Percentiles rank a stretch among this genome's conserved stretches.
phyloP scores from a whole-genome alignment of 805 yeast species.

The Lachancea meyersii region DNA sequence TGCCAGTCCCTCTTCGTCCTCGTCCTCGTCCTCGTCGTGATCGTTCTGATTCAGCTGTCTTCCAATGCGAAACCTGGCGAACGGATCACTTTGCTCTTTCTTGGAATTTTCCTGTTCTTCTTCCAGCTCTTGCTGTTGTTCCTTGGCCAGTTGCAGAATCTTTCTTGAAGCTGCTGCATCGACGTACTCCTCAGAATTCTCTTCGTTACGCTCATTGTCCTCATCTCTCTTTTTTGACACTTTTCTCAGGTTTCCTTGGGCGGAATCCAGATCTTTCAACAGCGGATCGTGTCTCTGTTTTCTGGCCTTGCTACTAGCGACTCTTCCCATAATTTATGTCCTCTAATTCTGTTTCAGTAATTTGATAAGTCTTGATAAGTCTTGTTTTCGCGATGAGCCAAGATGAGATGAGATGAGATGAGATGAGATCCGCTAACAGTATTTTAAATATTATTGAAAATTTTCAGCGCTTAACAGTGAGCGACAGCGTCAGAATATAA shows the following conservation, averaged over 20 bases:
- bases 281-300: conserved; percentile 73
- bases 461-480: conserved; percentile 1
- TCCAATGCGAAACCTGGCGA: conserved; percentile 30
- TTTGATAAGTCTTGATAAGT: background rate
- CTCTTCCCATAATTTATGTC: conserved; percentile 57
- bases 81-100: conserved; percentile 27
- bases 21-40: conserved; percentile 44
- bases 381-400: background rate
- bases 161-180: conserved; percentile 80
- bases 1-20: conserved; percentile 31
- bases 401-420: background rate
- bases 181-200: conserved; percentile 55
- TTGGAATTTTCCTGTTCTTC: conserved; percentile 48
- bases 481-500: background rate
- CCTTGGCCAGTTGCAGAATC: conserved; percentile 82
- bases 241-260: conserved; percentile 62
- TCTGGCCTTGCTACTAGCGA: conserved; percentile 44
- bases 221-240: conserved; percentile 31
- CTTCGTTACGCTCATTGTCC: conserved; percentile 38
- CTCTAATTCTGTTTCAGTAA: background rate
- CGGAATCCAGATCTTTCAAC: conserved; percentile 68
- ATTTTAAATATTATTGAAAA: background rate
- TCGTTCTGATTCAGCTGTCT: conserved; percentile 43
- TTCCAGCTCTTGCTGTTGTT: conserved; percentile 87
- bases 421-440: background rate